A percentile compares a stretch with the other conserved stretches of the same genome.
These are phyloP conservation scores for Leccinum holopus DNA, from an alignment of 1,284 basidiomycete species.

Conservation along the genomic window DNA sequence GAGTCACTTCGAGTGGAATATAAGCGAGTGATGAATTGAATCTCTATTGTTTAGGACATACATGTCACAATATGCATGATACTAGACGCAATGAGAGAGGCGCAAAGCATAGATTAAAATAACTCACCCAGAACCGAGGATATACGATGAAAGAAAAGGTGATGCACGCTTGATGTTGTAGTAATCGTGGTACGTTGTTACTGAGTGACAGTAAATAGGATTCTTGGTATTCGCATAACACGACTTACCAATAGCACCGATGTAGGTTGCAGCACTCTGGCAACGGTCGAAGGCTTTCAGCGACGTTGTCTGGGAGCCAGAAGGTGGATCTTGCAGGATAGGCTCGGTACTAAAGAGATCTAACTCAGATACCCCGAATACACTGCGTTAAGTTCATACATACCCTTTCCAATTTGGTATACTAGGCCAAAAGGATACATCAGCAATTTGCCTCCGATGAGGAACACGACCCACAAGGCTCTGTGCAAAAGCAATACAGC, in stretches of 20 bases:
- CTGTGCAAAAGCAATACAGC: slow-evolving; percentile 76
- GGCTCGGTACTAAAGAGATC: slow-evolving; percentile 40
- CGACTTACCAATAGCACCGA: slow-evolving; percentile 63
- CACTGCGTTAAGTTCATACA: slow-evolving; percentile 35
- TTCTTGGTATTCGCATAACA: neutral
- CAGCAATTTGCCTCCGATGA: slow-evolving; percentile 4
- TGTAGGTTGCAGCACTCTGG: slow-evolving; percentile 72
- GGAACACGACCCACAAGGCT: slow-evolving; percentile 63
- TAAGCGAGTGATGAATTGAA: slow-evolving; percentile 4
- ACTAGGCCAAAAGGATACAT: slow-evolving; percentile 35
- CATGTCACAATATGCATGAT: slow-evolving; percentile 83
- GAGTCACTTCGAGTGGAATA: slow-evolving; percentile 49
- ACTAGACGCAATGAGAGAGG: slow-evolving; percentile 38
- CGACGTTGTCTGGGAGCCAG: slow-evolving; percentile 33
- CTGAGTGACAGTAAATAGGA: slow-evolving; percentile 37
- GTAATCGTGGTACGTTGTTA: slow-evolving; percentile 56
- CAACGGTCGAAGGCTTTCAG: slow-evolving; percentile 75
- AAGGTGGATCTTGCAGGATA: slow-evolving; percentile 41
- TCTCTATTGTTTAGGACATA: slow-evolving; percentile 36
- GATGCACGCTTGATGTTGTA: slow-evolving; percentile 65
- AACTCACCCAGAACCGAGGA: slow-evolving; percentile 73
- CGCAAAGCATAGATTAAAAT: neutral
- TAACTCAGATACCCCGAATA: neutral
- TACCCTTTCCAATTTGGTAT: slow-evolving; percentile 69
- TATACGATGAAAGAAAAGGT: slow-evolving; percentile 71